These are phyloP conservation scores for Aschersonia sp. DNA, from an alignment of 2,329 filamentous ascomycete species.

Conservation along the genomic window DNA sequence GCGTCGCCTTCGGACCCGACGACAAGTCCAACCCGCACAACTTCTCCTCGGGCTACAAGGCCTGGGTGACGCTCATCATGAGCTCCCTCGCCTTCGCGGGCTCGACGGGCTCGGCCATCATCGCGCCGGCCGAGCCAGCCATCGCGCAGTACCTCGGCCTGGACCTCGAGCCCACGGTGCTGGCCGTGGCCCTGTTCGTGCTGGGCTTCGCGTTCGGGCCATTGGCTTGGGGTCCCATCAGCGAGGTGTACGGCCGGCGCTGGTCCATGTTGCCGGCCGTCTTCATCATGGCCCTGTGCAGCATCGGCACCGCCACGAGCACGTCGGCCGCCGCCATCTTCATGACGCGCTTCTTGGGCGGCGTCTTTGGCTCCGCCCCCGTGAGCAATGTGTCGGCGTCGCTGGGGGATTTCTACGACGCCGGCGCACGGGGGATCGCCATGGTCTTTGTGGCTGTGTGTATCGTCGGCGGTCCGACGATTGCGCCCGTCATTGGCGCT, in stretches of 20 bases:
- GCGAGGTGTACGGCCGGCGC: slow-evolving; percentile 40
- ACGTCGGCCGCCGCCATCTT: slow-evolving; percentile 44
- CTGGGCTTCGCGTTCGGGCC: slow-evolving; percentile 35
- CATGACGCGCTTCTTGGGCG: slow-evolving; percentile 48
- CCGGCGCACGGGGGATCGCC: slow-evolving; percentile 37
- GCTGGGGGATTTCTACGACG: slow-evolving; percentile 44
- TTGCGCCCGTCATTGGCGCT: slow-evolving; percentile 28
- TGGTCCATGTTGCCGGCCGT: slow-evolving; percentile 19
- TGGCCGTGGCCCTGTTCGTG: background rate
- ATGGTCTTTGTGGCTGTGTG: slow-evolving; percentile 47
- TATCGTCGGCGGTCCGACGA: slow-evolving; percentile 37
- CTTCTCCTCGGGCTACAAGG: background rate
- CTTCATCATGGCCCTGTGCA: slow-evolving; percentile 39
- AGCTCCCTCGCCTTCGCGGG: background rate
- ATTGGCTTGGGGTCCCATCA: slow-evolving; percentile 35
- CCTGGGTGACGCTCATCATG: background rate
- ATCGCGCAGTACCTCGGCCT: background rate
- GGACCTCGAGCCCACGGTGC: background rate
- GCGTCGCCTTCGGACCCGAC: background rate
- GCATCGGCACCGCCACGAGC: slow-evolving; percentile 41
- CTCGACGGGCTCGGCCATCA: background rate
- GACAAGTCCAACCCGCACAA: background rate
- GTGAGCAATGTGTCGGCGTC: slow-evolving; percentile 47
- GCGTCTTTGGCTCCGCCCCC: slow-evolving; percentile 45
- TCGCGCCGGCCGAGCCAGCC: background rate